Evolutionary conservation across 768 basidiomycete genomes (phyloP).

Genomic region (Trametes coccinea): DNA sequence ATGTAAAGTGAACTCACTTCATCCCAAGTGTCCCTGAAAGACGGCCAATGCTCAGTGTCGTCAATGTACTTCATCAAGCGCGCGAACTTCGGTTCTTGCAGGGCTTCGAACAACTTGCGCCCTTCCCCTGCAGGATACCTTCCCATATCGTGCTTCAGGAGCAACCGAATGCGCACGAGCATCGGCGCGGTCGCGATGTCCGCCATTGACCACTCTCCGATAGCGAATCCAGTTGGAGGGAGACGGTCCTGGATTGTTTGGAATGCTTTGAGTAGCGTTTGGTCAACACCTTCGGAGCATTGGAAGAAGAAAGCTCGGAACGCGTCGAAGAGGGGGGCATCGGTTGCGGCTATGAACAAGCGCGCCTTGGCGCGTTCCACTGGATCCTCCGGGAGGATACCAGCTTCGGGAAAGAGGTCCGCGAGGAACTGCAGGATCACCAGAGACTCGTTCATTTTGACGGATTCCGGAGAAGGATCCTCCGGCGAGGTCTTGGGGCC

Average conservation of each 20-base stretch:
- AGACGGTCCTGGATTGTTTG: constrained; percentile 52
- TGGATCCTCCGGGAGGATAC: constrained; percentile 53
- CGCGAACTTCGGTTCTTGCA: constrained; percentile 48
- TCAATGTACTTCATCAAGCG: constrained; percentile 49
- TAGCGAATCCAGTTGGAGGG: constrained; percentile 45
- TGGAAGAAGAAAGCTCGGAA: constrained; percentile 40
- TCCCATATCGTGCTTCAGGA: constrained; percentile 52
- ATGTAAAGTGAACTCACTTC: constrained; percentile 39
- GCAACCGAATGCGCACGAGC: constrained; percentile 48
- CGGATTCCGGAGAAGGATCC: constrained; percentile 55
- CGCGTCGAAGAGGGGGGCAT: constrained; percentile 38
- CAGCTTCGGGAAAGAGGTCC: constrained; percentile 50
- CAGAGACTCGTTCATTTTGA: constrained; percentile 62
- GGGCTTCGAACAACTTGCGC: constrained; percentile 39
- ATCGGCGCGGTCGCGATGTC: constrained; percentile 63
- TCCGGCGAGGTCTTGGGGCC: constrained; percentile 55
- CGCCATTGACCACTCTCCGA: constrained; percentile 54
- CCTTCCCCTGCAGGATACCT: constrained; percentile 51
- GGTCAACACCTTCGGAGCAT: constrained; percentile 35
- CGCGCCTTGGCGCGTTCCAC: constrained; percentile 56
- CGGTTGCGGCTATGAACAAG: constrained; percentile 57
- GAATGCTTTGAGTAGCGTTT: constrained; percentile 43
- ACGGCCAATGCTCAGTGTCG: constrained; percentile 51
- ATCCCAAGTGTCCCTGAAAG: constrained; percentile 54
- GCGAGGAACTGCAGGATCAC: constrained; percentile 65